Base-by-base conservation (phyloP, 2,329 filamentous ascomycete species). In the Diaporthe velutina region DNA sequence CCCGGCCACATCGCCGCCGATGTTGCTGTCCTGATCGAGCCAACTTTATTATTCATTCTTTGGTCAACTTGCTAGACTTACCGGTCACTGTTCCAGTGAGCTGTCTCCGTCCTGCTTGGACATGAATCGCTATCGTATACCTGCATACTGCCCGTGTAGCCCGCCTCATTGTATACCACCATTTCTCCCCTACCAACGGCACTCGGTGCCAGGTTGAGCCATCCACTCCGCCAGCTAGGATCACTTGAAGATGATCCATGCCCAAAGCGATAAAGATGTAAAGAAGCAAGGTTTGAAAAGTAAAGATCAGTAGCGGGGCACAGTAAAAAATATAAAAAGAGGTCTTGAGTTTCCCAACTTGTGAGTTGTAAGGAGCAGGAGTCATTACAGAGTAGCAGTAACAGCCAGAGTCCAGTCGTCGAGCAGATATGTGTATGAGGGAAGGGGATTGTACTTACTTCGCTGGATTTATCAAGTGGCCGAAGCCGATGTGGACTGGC, bases 341-440 rank as follows among this genome's bases (percentile, higher is more conserved):
- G n/a, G n/a, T n/a, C n/a, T n/a, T n/a, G n/a, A n/a, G n/a, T n/a
- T n/a, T n/a, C n/a, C n/a, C n/a, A n/a, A n/a, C n/a, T n/a, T n/a
- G n/a, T n/a, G n/a, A n/a, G n/a, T n/a, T n/a, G n/a, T n/a, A n/a
- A n/a, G n/a, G n/a, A 33, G 8, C 17, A 54, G 64, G 4, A 55
- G n/a, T 30, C 9, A 25, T 68, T 22, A 70, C 17, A 57, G 2
- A n/a, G 13, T 10, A 70, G 22, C 25, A 33, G 30, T 12, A 35
- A n/a, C 9, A 58, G 38, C 54, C 68, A 71, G n/a, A 71, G 30
- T 12, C 54, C 54, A 71, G 68, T 50, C 54, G 45, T 60, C 68
- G 60, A 52, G 68, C n/a, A 28, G 42, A 38, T 48, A 22, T 10
- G 5, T 50, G 22, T 50, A 25, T 28, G 6, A n/a, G 33, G 4